Evolutionary conservation across 225 moss, liverwort and hornwort genomes (phyloP), one percentile per base, ranked within the genome.

Genomic region (Polytrichum formosum): DNA sequence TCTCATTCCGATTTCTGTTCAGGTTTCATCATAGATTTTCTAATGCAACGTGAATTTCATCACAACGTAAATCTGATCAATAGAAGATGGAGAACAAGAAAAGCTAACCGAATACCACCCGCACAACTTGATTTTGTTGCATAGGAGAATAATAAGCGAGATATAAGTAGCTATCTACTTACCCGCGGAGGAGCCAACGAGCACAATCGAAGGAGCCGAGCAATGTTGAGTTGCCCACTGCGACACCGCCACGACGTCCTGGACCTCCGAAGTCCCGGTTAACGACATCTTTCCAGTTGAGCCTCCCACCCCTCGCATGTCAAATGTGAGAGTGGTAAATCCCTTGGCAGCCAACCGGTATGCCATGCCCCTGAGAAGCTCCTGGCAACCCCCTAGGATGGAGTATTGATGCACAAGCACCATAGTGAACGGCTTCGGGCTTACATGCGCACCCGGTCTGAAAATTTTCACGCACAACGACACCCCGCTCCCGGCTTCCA

Each of bases 151-250:
- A 65, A 26, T 16, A 54, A 7, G 62, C 21, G 67, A 33, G 69
- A 29, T 33, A 53, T 8, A 27, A 27, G 5, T 23, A 72, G 46
- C 46, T 46, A 13, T 46, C 46, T 46, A 46, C 71, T 70, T 26
- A 96, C 96, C 96, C 31, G 96, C 96, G 29, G 97, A 97, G 29
- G 92, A 94, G 19, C 97, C 97, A 26, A 97, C 80, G 70, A 94
- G 96, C 55, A 97, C 76, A 37, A 97, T 87, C 13, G 89, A 74
- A 60, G 83, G 27, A 7, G 82, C 75, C 7, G 78, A 74, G 55
- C 79, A 70, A 23, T 86, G 80, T 59, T 81, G 76, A 16, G 80
- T 79, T 5, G 88, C 91, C 94, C 94, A 94, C 10, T 78, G 81
- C 67, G 90, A 83, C 58, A 92, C 97, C 25, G 92, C 82, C 23